phyloP scores from a whole-genome alignment of 75 land plant species.

The Sequoia sempervirens region DNA sequence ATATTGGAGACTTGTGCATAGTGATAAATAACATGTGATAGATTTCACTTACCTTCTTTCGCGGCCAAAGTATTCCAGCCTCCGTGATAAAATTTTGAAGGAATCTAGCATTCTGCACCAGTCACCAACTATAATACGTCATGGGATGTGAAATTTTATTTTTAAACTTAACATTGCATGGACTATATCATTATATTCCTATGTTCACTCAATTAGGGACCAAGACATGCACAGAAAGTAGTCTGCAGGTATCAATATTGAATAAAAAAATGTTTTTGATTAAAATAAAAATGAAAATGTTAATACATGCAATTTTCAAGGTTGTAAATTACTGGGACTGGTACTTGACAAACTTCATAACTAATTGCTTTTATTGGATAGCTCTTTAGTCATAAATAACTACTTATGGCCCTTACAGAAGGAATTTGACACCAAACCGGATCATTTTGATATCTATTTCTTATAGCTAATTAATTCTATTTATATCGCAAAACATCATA shows the following conservation, averaged over 20 bases:
- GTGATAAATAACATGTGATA: neutral
- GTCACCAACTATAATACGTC: neutral
- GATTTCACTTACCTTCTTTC: slow-evolving; percentile 47
- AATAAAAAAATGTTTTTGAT: neutral
- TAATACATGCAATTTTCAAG: neutral
- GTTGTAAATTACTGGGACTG: neutral
- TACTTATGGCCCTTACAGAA: neutral
- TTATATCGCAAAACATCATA: too few species aligned
- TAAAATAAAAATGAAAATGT: neutral
- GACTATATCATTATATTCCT: neutral
- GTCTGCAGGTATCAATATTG: neutral
- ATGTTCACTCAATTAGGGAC: neutral
- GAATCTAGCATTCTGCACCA: slow-evolving; percentile 69
- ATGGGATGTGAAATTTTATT: neutral
- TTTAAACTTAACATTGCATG: neutral
- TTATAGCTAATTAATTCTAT: too few species aligned
- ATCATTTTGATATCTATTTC: neutral
- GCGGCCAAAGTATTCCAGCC: slow-evolving; percentile 59
- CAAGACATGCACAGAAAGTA: neutral
- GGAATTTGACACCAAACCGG: neutral
- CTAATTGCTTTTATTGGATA: neutral
- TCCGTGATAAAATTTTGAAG: slow-evolving; percentile 68
- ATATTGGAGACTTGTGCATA: neutral
- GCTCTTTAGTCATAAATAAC: neutral
- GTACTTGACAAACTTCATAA: neutral